Percentiles rank a stretch among this genome's conserved stretches.
phyloP scores from a whole-genome alignment of 257 asterid genomes.

The Jasminum sambac region DNA sequence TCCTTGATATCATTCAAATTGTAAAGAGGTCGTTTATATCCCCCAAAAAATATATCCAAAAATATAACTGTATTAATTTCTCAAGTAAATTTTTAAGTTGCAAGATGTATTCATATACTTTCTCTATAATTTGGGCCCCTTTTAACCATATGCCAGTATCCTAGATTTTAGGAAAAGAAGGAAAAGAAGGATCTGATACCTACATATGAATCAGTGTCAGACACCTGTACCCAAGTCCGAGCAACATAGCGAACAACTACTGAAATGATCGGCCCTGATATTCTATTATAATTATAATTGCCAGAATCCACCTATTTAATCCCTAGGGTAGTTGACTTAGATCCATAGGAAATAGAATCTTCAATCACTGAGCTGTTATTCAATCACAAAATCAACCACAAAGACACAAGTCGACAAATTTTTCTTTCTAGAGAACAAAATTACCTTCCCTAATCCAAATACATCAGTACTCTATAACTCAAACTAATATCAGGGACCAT shows the following conservation, averaged over 20 bases:
- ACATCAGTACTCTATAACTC: conserved; percentile 7
- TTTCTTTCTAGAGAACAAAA: not conserved
- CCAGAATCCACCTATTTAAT: not conserved
- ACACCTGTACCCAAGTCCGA: too few relatives aligned
- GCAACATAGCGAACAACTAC: not conserved
- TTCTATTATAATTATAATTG: not conserved
- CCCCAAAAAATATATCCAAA: too few relatives aligned
- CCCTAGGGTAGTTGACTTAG: not conserved
- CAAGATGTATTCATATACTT: too few relatives aligned
- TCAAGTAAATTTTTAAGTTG: too few relatives aligned
- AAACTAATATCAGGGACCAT: not conserved
- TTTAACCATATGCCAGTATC: too few relatives aligned
- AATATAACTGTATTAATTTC: too few relatives aligned
- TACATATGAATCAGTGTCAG: too few relatives aligned
- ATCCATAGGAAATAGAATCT: not conserved
- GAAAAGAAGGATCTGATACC: too few relatives aligned
- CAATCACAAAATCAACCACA: not conserved
- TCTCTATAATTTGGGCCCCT: too few relatives aligned
- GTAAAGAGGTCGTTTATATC: too few relatives aligned
- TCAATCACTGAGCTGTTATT: not conserved
- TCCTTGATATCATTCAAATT: too few relatives aligned
- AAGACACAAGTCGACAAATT: conserved; percentile 1
- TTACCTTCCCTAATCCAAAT: not conserved
- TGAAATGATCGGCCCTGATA: not conserved
- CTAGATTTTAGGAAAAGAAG: too few relatives aligned